Conservation (phyloP, 2,329 filamentous ascomycete species). For the Fusarium globosum region DNA sequence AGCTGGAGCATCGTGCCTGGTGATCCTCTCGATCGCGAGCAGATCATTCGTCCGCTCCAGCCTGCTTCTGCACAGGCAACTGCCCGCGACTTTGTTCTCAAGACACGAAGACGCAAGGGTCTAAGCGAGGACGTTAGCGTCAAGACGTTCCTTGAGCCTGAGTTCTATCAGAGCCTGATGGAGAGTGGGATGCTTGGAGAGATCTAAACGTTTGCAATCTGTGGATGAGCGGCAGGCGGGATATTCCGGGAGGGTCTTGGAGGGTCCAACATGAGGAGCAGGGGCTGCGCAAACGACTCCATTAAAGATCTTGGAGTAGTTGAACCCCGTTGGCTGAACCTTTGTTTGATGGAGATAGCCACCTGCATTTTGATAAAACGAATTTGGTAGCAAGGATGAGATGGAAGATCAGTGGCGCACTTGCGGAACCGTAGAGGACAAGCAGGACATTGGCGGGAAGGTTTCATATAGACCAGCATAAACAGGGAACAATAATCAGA, state of each 20-base stretch:
- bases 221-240: neutral
- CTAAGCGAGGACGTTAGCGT: conserved; percentile 95
- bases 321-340: conserved; percentile 22
- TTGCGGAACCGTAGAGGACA: conserved; percentile 2
- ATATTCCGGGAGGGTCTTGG: conserved; percentile 4
- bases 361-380: conserved; percentile 34
- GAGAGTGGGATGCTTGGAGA: conserved; percentile 87
- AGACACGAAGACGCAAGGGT: conserved; percentile 93
- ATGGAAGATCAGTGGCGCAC: conserved; percentile 19
- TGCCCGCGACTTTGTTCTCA: conserved; percentile 94
- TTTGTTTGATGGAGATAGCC: conserved; percentile 31
- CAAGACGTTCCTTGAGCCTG: conserved; percentile 94
- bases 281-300: conserved; percentile 22
- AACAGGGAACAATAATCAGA: conserved; percentile 18
- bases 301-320: conserved; percentile 15
- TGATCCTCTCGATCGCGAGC: conserved; percentile 90
- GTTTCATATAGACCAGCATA: conserved; percentile 29
- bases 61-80: conserved; percentile 89
- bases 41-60: conserved; percentile 84
- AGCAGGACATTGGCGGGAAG: conserved; percentile 8
- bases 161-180: conserved; percentile 88
- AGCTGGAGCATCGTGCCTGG: conserved; percentile 96
- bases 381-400: conserved; percentile 28
- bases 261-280: conserved; percentile 6
- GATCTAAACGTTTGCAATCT: conserved; percentile 36